A percentile compares a stretch with the other conserved stretches of the same genome.
phyloP scores from a whole-genome alignment of 371 early-diverging fungal genomes.

The Syncephalastrum monosporum region DNA sequence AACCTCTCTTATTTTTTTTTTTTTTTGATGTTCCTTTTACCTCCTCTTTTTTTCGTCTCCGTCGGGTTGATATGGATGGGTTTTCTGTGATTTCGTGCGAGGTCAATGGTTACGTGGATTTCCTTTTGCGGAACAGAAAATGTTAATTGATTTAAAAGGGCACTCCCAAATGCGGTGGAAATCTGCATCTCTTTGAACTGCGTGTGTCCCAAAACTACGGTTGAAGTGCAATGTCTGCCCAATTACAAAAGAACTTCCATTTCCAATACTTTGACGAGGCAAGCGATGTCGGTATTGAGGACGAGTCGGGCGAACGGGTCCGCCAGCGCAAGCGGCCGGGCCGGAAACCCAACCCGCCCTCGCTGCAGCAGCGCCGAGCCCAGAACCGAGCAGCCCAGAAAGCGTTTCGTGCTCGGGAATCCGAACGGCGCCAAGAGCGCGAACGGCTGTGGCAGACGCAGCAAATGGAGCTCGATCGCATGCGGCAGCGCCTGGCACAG shows the following conservation, averaged over 20 bases:
- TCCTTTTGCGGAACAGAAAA: too few relatives aligned
- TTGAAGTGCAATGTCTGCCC: too few relatives aligned
- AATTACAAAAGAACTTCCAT: constrained; percentile 7
- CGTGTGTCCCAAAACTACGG: too few relatives aligned
- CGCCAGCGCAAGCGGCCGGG: constrained; percentile 42
- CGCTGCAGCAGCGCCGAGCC: constrained; percentile 46
- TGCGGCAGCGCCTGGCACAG: constrained; percentile 21
- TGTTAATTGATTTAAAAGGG: too few relatives aligned
- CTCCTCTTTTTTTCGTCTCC: too few relatives aligned
- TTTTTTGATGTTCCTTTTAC: too few relatives aligned
- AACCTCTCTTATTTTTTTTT: too few relatives aligned
- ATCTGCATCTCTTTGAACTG: too few relatives aligned
- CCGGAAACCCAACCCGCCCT: constrained; percentile 42
- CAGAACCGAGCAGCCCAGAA: constrained; percentile 41
- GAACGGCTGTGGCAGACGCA: constrained; percentile 23
- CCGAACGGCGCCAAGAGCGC: constrained; percentile 24
- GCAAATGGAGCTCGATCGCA: constrained; percentile 18
- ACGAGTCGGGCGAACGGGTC: constrained; percentile 30
- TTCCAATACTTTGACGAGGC: constrained; percentile 45
- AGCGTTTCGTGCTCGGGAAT: constrained; percentile 38
- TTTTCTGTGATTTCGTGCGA: too few relatives aligned
- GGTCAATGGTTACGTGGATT: too few relatives aligned
- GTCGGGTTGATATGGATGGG: too few relatives aligned
- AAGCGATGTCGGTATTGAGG: constrained; percentile 35
- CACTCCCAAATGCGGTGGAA: too few relatives aligned